phyloP scores from a whole-genome alignment of 2,329 filamentous ascomycete genomes.

The Penicillium sp. region DNA sequence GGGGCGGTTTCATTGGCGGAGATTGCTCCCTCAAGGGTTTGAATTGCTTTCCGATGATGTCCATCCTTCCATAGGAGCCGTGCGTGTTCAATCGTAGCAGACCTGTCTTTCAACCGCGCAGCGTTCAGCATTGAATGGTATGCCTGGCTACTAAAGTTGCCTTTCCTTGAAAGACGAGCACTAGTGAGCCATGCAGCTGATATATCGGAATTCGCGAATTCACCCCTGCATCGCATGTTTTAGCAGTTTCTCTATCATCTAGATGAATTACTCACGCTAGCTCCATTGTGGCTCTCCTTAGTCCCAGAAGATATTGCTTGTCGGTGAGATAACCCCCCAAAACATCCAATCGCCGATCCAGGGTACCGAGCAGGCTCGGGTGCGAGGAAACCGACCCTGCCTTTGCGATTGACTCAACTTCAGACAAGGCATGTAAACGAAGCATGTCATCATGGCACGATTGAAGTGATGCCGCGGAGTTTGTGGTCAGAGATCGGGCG shows the following conservation, averaged over 20 bases:
- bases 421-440: conserved; percentile 82
- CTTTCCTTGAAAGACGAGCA: conserved; percentile 82
- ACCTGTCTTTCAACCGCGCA: conserved; percentile 77
- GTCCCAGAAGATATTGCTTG: conserved; percentile 88
- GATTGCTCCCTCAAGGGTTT: conserved; percentile 84
- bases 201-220: conserved; percentile 71
- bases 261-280: conserved; percentile 49
- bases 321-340: conserved; percentile 87
- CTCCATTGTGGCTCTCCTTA: conserved; percentile 86
- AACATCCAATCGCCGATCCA: conserved; percentile 80
- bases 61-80: conserved; percentile 91
- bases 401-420: conserved; percentile 75
- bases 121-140: conserved; percentile 94
- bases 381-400: conserved; percentile 35
- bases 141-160: conserved; percentile 78
- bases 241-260: conserved; percentile 3
- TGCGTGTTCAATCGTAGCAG: conserved; percentile 91
- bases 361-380: conserved; percentile 49
- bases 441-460: conserved; percentile 82
- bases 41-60: conserved; percentile 91
- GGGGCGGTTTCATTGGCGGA: conserved; percentile 72
- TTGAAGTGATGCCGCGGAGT: conserved; percentile 77
- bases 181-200: conserved; percentile 84
- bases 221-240: conserved; percentile 37
- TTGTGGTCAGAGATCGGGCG: conserved; percentile 71